Evolutionary conservation across 2,329 filamentous ascomycete species (phyloP), one percentile per base, ranked within the genome.

Genomic region (Daldinia sp.): DNA sequence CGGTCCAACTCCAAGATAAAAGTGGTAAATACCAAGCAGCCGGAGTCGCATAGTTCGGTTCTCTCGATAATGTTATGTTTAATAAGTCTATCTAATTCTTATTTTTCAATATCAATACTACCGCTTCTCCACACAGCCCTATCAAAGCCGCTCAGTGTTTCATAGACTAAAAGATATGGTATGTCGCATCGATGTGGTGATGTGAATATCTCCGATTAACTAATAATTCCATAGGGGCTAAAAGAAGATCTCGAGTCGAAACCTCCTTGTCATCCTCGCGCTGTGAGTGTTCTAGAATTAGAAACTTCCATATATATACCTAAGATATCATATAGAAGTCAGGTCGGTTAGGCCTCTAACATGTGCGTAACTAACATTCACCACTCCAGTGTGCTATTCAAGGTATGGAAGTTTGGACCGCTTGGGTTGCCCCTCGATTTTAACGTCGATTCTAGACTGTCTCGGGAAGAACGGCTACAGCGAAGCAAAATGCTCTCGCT

Each of bases 221-320:
- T 69, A 53, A 69, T 19, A 32, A 11, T 21, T n/a, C 3, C 35
- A 11, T 53, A 72, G 71, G 70, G 68, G 15, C 76, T 89, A 11
- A 87, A 92, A 71, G 84, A 91, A 72, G 92, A 94, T 75, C 77
- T 96, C 32, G 86, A 86, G 61, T 85, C 86, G 32, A 86, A 91
- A 72, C 92, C 92, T 64, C 90, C 94, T 21, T 97, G 94, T 74
- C 93, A 96, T 80, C 87, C 93, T 60, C 86, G 90, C 74, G 94
- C 94, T 65, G 90, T 93, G 79, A 77, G 89, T n/a, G n/a, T n/a
- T n/a, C n/a, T n/a, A n/a, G n/a, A n/a, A n/a, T n/a, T n/a, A n/a
- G n/a, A n/a, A n/a, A n/a, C n/a, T 83, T 39, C 7, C 27, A 9
- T 13, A 23, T 32, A 32, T 32, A 32, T 48, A 29, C 21, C 6